phyloP scores from a whole-genome alignment of 1,139 yeast genomes.

The Geotrichum citri-aurantii region DNA sequence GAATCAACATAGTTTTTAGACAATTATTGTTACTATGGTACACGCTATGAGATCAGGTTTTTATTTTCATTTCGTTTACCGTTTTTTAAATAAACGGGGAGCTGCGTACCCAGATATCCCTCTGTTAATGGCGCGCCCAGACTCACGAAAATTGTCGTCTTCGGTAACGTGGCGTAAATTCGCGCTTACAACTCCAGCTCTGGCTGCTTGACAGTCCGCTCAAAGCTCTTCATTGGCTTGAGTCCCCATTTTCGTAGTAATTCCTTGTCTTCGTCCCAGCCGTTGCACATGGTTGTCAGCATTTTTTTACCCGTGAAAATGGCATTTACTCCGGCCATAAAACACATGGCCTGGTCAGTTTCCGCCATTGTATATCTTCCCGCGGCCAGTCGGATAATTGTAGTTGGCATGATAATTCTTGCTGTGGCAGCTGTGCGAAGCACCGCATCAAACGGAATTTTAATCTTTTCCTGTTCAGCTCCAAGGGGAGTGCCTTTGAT shows the following conservation, averaged over 20 bases:
- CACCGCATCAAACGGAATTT: conserved; percentile 54
- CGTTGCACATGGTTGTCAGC: conserved; percentile 79
- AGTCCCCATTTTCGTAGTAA: conserved; percentile 70
- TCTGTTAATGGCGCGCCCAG: neutral
- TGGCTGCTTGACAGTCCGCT: conserved; percentile 16
- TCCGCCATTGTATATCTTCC: conserved; percentile 80
- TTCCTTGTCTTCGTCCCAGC: conserved; percentile 74
- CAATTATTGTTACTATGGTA: too few relatives aligned
- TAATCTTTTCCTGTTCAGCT: conserved; percentile 40
- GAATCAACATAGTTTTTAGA: too few relatives aligned
- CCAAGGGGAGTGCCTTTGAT: conserved; percentile 72
- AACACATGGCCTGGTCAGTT: conserved; percentile 66
- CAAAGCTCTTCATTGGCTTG: conserved; percentile 58
- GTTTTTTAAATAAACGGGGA: too few relatives aligned
- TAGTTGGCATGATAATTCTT: conserved; percentile 62
- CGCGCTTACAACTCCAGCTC: neutral
- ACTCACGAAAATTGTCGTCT: neutral
- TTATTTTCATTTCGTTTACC: too few relatives aligned
- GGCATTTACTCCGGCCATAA: conserved; percentile 75
- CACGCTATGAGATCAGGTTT: too few relatives aligned
- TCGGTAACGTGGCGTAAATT: neutral
- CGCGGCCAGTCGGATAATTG: conserved; percentile 71
- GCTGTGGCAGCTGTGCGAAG: conserved; percentile 72
- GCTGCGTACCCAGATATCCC: neutral
- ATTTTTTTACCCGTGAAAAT: conserved; percentile 76